phyloP scores from a whole-genome alignment of 768 basidiomycete species.

The Termitomyces sp. region DNA sequence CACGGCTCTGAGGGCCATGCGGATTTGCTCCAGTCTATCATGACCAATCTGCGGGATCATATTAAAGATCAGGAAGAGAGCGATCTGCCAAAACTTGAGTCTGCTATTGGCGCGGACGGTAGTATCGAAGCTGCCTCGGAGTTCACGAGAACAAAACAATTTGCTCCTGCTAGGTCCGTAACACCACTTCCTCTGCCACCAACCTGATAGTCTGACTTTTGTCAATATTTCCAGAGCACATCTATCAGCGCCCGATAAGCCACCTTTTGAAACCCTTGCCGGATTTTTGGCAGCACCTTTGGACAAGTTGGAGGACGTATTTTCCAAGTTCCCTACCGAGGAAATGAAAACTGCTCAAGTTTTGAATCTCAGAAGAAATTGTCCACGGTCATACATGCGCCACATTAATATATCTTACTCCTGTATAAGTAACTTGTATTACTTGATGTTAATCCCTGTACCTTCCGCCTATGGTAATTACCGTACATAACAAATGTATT shows the following conservation, averaged over 20 bases:
- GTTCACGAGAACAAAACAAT: conserved; percentile 55
- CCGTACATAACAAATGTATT: too few species aligned
- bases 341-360: conserved; percentile 29
- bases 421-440: too few species aligned
- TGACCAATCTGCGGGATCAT: conserved; percentile 44
- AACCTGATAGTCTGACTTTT: too few species aligned
- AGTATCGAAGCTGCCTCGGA: conserved; percentile 37
- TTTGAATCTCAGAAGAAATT: background rate
- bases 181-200: rapidly evolving
- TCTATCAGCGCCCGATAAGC: conserved; percentile 46
- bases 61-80: conserved; percentile 53
- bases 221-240: conserved; percentile 31
- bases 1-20: conserved; percentile 40
- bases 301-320: conserved; percentile 54
- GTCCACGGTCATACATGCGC: background rate
- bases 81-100: conserved; percentile 51
- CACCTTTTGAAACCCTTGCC: conserved; percentile 55
- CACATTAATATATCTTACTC: background rate
- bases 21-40: conserved; percentile 33
- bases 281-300: conserved; percentile 50
- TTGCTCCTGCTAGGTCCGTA: conserved; percentile 53
- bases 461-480: too few species aligned
- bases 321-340: conserved; percentile 48
- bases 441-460: too few species aligned
- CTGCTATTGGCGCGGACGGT: conserved; percentile 35